Base-by-base conservation (phyloP, 2,329 filamentous ascomycete species). In the Beauveria australis region DNA sequence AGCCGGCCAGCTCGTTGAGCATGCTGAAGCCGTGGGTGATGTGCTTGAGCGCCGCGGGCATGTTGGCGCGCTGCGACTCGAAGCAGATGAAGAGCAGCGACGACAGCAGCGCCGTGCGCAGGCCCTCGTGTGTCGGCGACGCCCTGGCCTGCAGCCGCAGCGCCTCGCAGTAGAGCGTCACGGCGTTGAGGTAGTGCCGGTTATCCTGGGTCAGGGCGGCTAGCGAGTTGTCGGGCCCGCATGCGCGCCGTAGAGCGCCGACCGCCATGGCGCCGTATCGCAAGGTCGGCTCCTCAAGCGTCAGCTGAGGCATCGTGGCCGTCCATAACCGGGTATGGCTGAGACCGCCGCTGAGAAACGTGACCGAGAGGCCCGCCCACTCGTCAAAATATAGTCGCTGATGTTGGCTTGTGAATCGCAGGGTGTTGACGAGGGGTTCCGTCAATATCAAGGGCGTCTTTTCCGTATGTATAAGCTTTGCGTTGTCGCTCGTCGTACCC, bases 11-110 rank as follows among this genome's bases (percentile, higher is more conserved):
- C 59, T 75, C 73, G 22, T 75, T 75, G 5, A 75, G 65, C 72
- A 75, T 74, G 33, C 69, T 73, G 53, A 76, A 76, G 43, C 75
- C 75, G 40, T 75, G 72, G 1, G 68, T 73, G 48, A 76, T 67
- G 55, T 77, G 75, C 59, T 76, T 75, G 4, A 77, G 69, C 5
- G 75, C 74, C 2, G 72, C 73, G 1, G 74, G 69, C 59, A 72
- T 69, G 14, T 77, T 76, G 2, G 74, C 75, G 5, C 75, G 66
- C 61, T 75, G 73, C 2, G 74, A 66, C 51, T 77, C 75, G 40
- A 77, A 77, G 60, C 74, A 75, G 44, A 77, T 73, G 46, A 77
- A 77, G 0, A 77, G 62, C 3, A 77, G 66, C 0, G 75, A 76
- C 1, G 75, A 70, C 7, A 77, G 61, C 57, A 77, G 64, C 0